Evolutionary conservation across 2,329 filamentous ascomycete species (phyloP).

Genomic region (Xylariaceae sp.): DNA sequence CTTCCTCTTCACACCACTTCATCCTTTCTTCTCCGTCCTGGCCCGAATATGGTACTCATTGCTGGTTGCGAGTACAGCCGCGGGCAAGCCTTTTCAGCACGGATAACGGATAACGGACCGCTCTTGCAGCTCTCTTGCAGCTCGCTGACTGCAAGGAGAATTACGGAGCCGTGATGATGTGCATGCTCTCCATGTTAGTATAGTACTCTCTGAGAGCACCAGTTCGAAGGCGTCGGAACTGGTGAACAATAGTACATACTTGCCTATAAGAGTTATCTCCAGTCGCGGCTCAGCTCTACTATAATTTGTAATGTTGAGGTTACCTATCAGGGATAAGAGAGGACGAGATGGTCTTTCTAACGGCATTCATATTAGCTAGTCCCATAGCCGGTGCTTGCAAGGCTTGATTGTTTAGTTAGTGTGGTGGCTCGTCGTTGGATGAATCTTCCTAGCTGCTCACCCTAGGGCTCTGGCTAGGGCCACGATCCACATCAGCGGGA

Average conservation of each 20-base stretch:
- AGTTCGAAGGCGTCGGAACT: constrained; percentile 23
- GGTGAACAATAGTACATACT: constrained; percentile 5
- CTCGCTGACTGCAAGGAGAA: constrained; percentile 18
- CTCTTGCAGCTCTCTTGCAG: constrained; percentile 34
- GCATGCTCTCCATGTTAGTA: constrained; percentile 21
- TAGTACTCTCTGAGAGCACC: constrained; percentile 4
- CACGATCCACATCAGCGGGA: constrained; percentile 37
- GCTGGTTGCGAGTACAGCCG: constrained; percentile 19
- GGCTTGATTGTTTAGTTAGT: constrained; percentile 36
- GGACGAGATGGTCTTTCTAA: constrained; percentile 1
- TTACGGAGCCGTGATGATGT: constrained; percentile 30
- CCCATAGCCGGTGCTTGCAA: constrained; percentile 36
- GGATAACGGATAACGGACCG: constrained; percentile 37
- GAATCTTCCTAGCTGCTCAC: constrained; percentile 35
- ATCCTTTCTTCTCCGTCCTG: constrained; percentile 26
- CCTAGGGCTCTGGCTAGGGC: too few relatives aligned
- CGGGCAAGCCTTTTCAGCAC: constrained; percentile 25
- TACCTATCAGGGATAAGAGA: constrained; percentile 1
- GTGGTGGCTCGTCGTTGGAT: constrained; percentile 30
- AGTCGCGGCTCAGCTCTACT: constrained; percentile 8
- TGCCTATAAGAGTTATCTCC: not conserved
- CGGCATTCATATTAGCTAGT: constrained; percentile 4
- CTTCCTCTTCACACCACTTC: constrained; percentile 27
- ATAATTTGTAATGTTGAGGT: constrained; percentile 23
- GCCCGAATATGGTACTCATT: constrained; percentile 20